These are phyloP conservation scores for Pleurotus ostreatus DNA, from an alignment of 768 basidiomycete species.

Conservation along the genomic window DNA sequence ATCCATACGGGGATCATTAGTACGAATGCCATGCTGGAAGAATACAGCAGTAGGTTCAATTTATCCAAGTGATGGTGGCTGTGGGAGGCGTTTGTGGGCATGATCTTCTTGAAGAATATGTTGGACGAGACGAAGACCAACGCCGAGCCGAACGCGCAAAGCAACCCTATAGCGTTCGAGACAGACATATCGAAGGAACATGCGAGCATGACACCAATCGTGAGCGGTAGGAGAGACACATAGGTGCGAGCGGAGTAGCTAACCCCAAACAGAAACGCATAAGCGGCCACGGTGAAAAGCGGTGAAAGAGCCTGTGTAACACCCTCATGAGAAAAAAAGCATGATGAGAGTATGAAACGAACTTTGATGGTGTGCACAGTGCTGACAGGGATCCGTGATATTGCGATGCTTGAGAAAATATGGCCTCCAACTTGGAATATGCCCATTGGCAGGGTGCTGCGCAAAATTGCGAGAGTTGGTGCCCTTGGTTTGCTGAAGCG, in stretches of 20 bases:
- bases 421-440: slow-evolving; percentile 97
- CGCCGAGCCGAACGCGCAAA: slow-evolving; percentile 96
- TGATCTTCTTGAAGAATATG: slow-evolving; percentile 98
- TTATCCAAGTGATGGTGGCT: slow-evolving; percentile 85
- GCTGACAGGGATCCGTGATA: slow-evolving; percentile 92
- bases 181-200: slow-evolving; percentile 90
- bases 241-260: slow-evolving; percentile 92
- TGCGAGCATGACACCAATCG: slow-evolving; percentile 95
- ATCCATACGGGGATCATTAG: slow-evolving; percentile 97
- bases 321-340: neutral
- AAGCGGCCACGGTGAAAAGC: slow-evolving; percentile 94
- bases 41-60: slow-evolving; percentile 92
- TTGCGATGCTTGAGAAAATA: slow-evolving; percentile 97
- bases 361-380: slow-evolving; percentile 99
- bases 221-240: slow-evolving; percentile 89
- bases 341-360: slow-evolving; percentile 14
- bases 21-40: slow-evolving; percentile 88
- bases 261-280: slow-evolving; percentile 89
- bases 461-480: slow-evolving; percentile 71
- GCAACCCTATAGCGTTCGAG: slow-evolving; percentile 80
- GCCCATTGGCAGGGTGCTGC: slow-evolving; percentile 89
- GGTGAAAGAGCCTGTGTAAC: slow-evolving; percentile 83
- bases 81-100: slow-evolving; percentile 54
- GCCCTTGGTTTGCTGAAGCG: slow-evolving; percentile 63
- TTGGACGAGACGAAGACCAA: slow-evolving; percentile 96